phyloP scores from a whole-genome alignment of 371 early-diverging fungal species.

The Mucor indicus region DNA sequence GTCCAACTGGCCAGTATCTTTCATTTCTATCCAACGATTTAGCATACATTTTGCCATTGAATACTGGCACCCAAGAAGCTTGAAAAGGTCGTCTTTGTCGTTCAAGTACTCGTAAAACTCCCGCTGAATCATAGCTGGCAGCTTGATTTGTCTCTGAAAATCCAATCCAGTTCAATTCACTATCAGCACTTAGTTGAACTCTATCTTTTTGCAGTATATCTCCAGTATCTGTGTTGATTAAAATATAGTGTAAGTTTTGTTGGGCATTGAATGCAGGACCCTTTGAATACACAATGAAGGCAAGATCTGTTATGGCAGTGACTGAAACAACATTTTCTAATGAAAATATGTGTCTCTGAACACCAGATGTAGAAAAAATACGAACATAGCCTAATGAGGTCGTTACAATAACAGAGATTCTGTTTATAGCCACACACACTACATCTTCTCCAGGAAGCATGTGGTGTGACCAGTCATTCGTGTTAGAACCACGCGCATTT shows the following conservation, averaged over 20 bases:
- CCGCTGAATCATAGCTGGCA: slow-evolving; percentile 64
- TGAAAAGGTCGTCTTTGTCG: slow-evolving; percentile 57
- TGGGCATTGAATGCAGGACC: slow-evolving; percentile 36
- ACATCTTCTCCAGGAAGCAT: slow-evolving; percentile 66
- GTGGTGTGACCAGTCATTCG: slow-evolving; percentile 79
- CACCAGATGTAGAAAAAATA: slow-evolving; percentile 72
- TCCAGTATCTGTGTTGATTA: slow-evolving; percentile 63
- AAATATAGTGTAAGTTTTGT: slow-evolving; percentile 64
- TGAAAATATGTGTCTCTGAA: slow-evolving; percentile 69
- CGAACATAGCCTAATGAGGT: slow-evolving; percentile 78
- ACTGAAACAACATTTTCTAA: slow-evolving; percentile 70
- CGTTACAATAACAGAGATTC: slow-evolving; percentile 63
- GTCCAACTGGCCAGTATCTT: slow-evolving; percentile 77
- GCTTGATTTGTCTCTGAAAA: slow-evolving; percentile 79
- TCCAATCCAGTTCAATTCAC: slow-evolving; percentile 78
- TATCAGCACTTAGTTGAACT: slow-evolving; percentile 64
- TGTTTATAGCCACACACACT: slow-evolving; percentile 73
- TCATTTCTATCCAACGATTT: slow-evolving; percentile 24
- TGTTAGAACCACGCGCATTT: slow-evolving; percentile 24
- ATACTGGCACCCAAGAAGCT: slow-evolving; percentile 73
- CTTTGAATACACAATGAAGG: slow-evolving; percentile 24
- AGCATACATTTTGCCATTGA: slow-evolving; percentile 54
- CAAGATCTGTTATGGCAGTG: slow-evolving; percentile 49
- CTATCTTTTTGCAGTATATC: slow-evolving; percentile 57
- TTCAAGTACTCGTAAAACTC: slow-evolving; percentile 61